phyloP scores from a whole-genome alignment of 495 filamentous ascomycete genomes.

The Bacidia rubella region DNA sequence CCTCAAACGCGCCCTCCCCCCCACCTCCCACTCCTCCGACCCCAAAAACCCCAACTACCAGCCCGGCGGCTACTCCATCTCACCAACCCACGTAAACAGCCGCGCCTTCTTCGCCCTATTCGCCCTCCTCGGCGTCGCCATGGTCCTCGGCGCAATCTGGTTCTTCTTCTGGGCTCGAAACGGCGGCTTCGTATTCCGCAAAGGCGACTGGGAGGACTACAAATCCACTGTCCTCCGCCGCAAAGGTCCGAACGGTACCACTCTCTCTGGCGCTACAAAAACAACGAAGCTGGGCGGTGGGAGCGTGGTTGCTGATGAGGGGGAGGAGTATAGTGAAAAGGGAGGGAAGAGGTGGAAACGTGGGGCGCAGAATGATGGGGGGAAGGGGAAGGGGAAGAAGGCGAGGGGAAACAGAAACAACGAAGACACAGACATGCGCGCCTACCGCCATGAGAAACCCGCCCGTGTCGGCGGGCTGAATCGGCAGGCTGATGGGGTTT shows the following conservation, averaged over 20 bases:
- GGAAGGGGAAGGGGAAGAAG: conserved; percentile 30
- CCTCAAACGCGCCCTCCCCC: background rate
- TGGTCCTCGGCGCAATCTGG: conserved; percentile 73
- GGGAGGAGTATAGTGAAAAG: conserved; percentile 42
- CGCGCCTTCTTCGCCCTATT: conserved; percentile 71
- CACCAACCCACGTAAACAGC: conserved; percentile 67
- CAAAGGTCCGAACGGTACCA: conserved; percentile 75
- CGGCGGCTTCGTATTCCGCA: conserved; percentile 75
- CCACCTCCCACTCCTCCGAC: background rate
- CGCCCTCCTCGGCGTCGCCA: conserved; percentile 62
- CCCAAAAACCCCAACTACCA: conserved; percentile 17
- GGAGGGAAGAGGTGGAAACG: conserved; percentile 23
- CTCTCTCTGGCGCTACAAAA: conserved; percentile 65
- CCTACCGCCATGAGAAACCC: conserved; percentile 72
- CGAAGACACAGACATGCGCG: conserved; percentile 58
- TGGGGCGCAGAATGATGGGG: conserved; percentile 30
- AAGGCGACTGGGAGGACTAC: conserved; percentile 95
- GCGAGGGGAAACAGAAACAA: conserved; percentile 29
- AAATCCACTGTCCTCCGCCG: conserved; percentile 90
- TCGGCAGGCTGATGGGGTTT: conserved; percentile 56
- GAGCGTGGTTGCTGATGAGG: conserved; percentile 52
- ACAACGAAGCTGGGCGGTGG: conserved; percentile 70
- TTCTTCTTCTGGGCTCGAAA: conserved; percentile 98
- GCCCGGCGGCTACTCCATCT: conserved; percentile 38
- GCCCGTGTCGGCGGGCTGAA: conserved; percentile 81